Conservation (phyloP, 2,329 filamentous ascomycete genomes). For the Sporothrix euskadiensis region DNA sequence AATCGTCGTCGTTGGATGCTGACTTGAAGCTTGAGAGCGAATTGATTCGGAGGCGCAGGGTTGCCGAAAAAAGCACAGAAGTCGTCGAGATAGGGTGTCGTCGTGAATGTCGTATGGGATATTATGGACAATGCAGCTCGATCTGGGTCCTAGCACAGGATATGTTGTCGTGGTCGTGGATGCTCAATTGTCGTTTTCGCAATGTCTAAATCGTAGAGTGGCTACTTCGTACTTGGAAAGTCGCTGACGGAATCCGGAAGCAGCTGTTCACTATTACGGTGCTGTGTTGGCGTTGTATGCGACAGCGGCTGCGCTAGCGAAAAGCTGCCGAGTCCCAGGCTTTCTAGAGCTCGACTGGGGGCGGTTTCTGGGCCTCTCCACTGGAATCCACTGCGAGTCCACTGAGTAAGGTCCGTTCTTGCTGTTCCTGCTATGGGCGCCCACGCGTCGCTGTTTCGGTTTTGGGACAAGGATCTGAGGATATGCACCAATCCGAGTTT, state of each 20-base stretch:
- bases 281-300: conserved; percentile 8
- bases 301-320: conserved; percentile 16
- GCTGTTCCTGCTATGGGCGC: not conserved
- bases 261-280: not conserved
- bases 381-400: not conserved
- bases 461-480: not conserved
- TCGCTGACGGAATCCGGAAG: conserved; percentile 27
- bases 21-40: not conserved
- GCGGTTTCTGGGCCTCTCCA: not conserved
- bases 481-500: conserved; percentile 16
- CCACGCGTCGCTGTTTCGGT: conserved; percentile 2
- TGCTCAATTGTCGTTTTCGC: not conserved
- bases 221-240: not conserved
- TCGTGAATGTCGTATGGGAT: too few species aligned
- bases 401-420: not conserved
- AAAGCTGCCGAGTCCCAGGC: not conserved
- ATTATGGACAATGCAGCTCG: not conserved
- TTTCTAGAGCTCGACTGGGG: not conserved
- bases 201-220: not conserved
- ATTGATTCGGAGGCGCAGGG: conserved; percentile 8
- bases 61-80: not conserved
- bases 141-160: not conserved
- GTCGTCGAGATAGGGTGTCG: not conserved
- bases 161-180: not conserved
- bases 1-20: not conserved